A percentile compares a stretch with the other conserved stretches of the same genome.
Conservation (phyloP, 108 stramenopile genomes). For the Cyclotella sp. region DNA sequence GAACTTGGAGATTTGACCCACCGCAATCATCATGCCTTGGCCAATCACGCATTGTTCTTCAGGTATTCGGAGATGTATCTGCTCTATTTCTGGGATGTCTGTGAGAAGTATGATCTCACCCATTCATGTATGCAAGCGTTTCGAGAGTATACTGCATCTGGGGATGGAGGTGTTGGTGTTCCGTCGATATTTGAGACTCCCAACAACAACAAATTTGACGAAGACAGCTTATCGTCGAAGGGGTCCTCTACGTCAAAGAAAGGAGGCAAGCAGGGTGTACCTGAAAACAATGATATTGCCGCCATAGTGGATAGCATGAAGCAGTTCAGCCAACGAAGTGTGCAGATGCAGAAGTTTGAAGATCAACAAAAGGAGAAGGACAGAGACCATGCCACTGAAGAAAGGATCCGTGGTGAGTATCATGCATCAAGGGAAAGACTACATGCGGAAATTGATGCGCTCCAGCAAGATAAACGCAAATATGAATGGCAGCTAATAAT, state of each 20-base stretch:
- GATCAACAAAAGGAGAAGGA: background rate
- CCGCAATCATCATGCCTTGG: background rate
- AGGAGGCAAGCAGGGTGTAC: background rate
- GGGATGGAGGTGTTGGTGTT: too few relatives aligned
- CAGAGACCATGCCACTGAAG: background rate
- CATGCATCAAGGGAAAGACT: constrained; percentile 2
- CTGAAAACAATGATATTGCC: background rate
- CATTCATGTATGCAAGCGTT: too few relatives aligned
- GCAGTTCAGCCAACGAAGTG: background rate
- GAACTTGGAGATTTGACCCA: background rate
- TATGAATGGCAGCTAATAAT: constrained; percentile 6
- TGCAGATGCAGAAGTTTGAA: background rate
- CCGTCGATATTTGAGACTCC: too few relatives aligned
- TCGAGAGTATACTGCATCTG: too few relatives aligned
- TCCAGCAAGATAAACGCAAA: background rate
- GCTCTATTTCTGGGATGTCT: too few relatives aligned
- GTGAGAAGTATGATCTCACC: too few relatives aligned
- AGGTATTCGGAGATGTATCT: too few relatives aligned
- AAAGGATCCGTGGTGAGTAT: too few relatives aligned
- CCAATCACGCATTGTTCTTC: too few relatives aligned
- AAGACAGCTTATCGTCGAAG: background rate
- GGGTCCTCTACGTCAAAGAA: too few relatives aligned
- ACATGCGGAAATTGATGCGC: background rate
- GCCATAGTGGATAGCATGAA: background rate
- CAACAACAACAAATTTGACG: too few relatives aligned